phyloP scores from a whole-genome alignment of 768 basidiomycete genomes.

The Galerina marginata region DNA sequence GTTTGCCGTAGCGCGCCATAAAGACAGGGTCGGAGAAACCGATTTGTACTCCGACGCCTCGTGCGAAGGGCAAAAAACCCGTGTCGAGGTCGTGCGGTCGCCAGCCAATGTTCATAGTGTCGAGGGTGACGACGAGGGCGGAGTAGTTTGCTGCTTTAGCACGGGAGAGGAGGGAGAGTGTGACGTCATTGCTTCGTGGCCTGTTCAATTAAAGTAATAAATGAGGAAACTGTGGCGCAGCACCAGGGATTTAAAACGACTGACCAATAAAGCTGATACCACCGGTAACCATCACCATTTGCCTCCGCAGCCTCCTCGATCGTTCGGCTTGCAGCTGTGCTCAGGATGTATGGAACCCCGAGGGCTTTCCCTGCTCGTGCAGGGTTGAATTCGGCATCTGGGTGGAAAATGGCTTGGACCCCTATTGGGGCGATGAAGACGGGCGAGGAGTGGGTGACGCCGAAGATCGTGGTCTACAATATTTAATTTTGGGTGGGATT shows the following conservation, averaged over 20 bases:
- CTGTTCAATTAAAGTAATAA: conserved; percentile 34
- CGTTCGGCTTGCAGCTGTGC: conserved; percentile 53
- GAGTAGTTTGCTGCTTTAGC: conserved; percentile 69
- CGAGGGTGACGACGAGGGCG: conserved; percentile 51
- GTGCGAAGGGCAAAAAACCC: conserved; percentile 68
- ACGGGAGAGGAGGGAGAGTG: conserved; percentile 66
- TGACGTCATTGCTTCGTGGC: conserved; percentile 66
- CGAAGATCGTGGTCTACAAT: conserved; percentile 46
- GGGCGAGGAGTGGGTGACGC: conserved; percentile 53
- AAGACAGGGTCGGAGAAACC: conserved; percentile 56
- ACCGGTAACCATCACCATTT: conserved; percentile 41
- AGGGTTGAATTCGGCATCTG: conserved; percentile 48
- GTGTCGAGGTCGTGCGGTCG: conserved; percentile 52
- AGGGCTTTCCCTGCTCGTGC: conserved; percentile 51
- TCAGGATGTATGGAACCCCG: conserved; percentile 37
- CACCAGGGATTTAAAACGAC: no score
- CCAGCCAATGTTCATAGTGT: conserved; percentile 60
- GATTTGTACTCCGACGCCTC: conserved; percentile 58
- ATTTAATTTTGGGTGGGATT: not conserved
- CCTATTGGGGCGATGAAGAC: conserved; percentile 63
- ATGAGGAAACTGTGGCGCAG: no score
- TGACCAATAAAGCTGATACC: conserved; percentile 34
- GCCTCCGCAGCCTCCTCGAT: conserved; percentile 56
- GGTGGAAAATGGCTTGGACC: conserved; percentile 55
- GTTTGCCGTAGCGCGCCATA: conserved; percentile 48